Conservation (phyloP, 2,329 filamentous ascomycete species). For the Mollisiaceae sp. region DNA sequence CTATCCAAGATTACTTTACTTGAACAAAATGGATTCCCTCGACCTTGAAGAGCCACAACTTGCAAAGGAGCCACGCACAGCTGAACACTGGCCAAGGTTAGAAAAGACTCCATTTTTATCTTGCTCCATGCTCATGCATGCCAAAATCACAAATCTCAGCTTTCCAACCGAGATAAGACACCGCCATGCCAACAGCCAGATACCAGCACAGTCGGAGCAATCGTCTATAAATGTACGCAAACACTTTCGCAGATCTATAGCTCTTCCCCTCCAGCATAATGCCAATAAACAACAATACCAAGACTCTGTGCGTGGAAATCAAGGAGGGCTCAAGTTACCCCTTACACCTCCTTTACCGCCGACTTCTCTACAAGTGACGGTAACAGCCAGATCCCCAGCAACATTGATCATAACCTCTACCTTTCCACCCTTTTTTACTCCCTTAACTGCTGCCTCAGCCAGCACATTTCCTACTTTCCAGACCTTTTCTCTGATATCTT, state of each 20-base stretch:
- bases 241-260: not conserved
- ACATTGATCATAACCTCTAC: slow-evolving; percentile 95
- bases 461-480: slow-evolving; percentile 87
- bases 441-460: slow-evolving; percentile 84
- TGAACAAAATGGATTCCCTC: no score
- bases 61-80: not conserved
- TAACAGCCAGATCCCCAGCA: slow-evolving; percentile 76
- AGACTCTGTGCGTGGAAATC: slow-evolving; percentile 13
- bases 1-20: no score
- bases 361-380: slow-evolving; percentile 82
- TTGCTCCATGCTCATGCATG: slow-evolving; percentile 2
- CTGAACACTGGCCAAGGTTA: slow-evolving; percentile 1
- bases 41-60: not conserved
- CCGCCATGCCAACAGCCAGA: not conserved
- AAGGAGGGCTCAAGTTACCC: slow-evolving; percentile 39
- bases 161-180: slow-evolving; percentile 9
- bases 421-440: slow-evolving; percentile 85
- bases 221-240: slow-evolving; percentile 2
- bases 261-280: not conserved
- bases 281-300: not conserved
- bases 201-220: not conserved
- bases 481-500: slow-evolving; percentile 86
- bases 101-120: slow-evolving; percentile 2
- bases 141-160: not conserved
- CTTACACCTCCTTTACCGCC: slow-evolving; percentile 53